Conservation (phyloP, 495 filamentous ascomycete species). For the Neurospora pannonica region DNA sequence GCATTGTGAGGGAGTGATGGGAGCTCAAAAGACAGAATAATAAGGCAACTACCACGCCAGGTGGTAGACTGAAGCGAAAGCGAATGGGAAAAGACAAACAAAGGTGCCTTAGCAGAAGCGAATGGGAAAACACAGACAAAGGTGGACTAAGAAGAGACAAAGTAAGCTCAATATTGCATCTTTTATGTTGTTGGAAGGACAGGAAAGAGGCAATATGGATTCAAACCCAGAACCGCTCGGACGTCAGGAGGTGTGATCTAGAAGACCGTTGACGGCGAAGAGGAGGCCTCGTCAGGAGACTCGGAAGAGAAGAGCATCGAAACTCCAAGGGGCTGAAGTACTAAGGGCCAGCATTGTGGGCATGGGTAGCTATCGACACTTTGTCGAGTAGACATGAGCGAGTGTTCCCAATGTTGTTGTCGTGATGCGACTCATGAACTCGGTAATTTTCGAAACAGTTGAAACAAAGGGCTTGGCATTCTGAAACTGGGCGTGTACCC, state of each 20-base stretch:
- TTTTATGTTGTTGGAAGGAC: neutral
- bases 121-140: slow-evolving; percentile 11
- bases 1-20: slow-evolving; percentile 23
- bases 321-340: neutral
- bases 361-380: neutral
- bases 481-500: neutral
- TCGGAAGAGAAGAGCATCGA: neutral
- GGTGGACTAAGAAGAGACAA: neutral
- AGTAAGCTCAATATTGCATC: neutral
- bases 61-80: slow-evolving; percentile 8
- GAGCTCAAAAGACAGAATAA: slow-evolving; percentile 18
- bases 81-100: slow-evolving; percentile 11
- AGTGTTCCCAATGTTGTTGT: neutral
- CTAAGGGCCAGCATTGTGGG: neutral
- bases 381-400: neutral
- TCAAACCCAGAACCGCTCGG: neutral
- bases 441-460: neutral
- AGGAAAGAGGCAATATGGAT: neutral
- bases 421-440: neutral
- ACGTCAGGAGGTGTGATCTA: neutral
- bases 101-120: slow-evolving; percentile 2
- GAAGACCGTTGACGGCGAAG: neutral
- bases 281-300: neutral
- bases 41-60: slow-evolving; percentile 15
- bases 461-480: neutral